Evolutionary conservation across 139 green algal species (phyloP), one percentile per base, ranked within the genome.

Genomic region (Haematococcus lacustris): DNA sequence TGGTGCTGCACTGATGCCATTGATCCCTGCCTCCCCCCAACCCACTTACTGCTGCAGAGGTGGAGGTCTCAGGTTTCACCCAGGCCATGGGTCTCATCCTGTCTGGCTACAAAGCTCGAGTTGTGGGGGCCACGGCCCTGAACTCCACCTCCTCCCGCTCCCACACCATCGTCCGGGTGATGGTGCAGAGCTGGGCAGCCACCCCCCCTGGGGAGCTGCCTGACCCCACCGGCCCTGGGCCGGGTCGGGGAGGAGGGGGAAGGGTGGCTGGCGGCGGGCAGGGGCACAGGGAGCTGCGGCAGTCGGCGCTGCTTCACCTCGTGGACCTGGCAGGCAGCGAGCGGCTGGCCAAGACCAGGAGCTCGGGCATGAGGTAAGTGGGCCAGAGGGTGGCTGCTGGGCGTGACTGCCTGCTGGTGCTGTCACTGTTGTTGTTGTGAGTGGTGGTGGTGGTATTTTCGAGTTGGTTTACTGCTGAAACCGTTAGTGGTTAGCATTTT

Each of bases 271-370:
- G 23, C 38, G 65, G 65, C 39, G 39, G 39, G 39, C 32, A 2
- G 7, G 21, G 32, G 38, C 71, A 71, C 33, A 40, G 51, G 25
- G 59, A 53, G 65, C 38, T 28, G 28, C 39, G 38, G 65, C 63
- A 61, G n/a, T 57, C 72, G 0, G 47, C 72, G 3, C 40, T 72
- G 47, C 51, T 88, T 0, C 82, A 83, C 57, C 73, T 85, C 38
- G 77, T 88, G 70, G 83, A 88, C 57, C 78, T 88, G 51, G 83
- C 83, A 1, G 83, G 83, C 17, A 76, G 51, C 41, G 83, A 88
- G 75, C 71, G 80, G 6, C 62, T 86, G 70, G 51, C 47, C 38
- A 78, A 80, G 75, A 84, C 74, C 1, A 70, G 77, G 37, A 43
- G 25, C 63, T 72, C 66, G 34, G 75, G 78, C 3, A 63, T 74